Evolutionary conservation across 495 filamentous ascomycete genomes (phyloP).

Genomic region (Daldinia grandis): DNA sequence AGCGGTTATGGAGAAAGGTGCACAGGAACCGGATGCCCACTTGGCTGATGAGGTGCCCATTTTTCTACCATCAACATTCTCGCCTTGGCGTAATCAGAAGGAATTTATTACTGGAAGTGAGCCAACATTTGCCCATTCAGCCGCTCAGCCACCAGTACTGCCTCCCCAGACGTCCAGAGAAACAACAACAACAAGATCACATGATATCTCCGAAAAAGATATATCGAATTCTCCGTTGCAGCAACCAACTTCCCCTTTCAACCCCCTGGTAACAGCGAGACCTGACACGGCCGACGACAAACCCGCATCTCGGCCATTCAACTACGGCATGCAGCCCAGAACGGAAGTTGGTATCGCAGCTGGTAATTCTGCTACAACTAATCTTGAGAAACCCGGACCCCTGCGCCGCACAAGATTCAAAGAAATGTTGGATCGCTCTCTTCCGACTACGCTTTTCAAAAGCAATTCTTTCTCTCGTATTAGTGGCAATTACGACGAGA

Average conservation of each 20-base stretch:
- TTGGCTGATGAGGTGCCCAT: constrained; percentile 16
- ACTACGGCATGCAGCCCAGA: constrained; percentile 18
- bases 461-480: constrained; percentile 9
- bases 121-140: constrained; percentile 8
- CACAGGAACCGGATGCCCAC: not conserved
- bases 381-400: constrained; percentile 1
- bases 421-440: constrained; percentile 29
- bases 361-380: not conserved
- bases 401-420: constrained; percentile 28
- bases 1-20: constrained; percentile 23
- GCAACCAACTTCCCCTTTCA: not conserved
- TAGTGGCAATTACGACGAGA: constrained; percentile 16
- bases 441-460: constrained; percentile 10
- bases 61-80: constrained; percentile 38
- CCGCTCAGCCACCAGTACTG: constrained; percentile 7
- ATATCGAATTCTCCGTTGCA: not conserved
- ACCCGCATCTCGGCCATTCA: constrained; percentile 11
- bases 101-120: constrained; percentile 4
- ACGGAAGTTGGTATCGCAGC: constrained; percentile 31
- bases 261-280: not conserved
- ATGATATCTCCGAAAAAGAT: constrained; percentile 5
- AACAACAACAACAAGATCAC: not conserved
- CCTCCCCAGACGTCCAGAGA: constrained; percentile 5
- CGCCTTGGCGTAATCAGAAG: constrained; percentile 25
- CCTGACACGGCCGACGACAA: not conserved